Evolutionary conservation across 331 rosid species (phyloP).

Genomic region (Phaseolus coccineus): DNA sequence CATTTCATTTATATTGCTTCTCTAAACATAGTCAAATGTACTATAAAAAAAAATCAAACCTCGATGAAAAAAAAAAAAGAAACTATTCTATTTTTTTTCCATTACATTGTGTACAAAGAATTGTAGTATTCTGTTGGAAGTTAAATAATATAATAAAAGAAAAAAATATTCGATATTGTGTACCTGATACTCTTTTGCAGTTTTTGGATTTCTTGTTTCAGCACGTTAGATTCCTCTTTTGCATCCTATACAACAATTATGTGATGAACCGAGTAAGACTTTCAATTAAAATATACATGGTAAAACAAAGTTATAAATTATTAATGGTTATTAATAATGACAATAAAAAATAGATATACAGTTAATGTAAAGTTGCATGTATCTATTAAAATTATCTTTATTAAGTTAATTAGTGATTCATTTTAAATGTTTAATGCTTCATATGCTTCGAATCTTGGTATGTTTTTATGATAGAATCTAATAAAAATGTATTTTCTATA

Average conservation of each 20-base stretch:
- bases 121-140: neutral
- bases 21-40: neutral
- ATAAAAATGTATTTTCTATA: no score
- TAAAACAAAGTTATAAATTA: neutral
- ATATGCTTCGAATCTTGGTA: no score
- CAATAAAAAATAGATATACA: neutral
- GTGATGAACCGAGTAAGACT: neutral
- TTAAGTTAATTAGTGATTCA: no score
- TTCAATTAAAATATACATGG: neutral
- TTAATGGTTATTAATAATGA: neutral
- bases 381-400: no score
- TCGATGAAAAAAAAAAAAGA: neutral
- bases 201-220: constrained; percentile 79
- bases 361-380: neutral
- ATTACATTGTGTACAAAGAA: neutral
- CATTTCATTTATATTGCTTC: neutral
- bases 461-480: no score
- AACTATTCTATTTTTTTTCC: neutral
- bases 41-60: no score
- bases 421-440: no score
- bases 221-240: constrained; percentile 66
- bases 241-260: constrained; percentile 57
- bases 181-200: constrained; percentile 76
- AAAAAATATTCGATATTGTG: neutral
- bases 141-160: constrained; percentile 3